Conservation (phyloP, 352 stramenopile genomes). For the Phytophthora vignae region DNA sequence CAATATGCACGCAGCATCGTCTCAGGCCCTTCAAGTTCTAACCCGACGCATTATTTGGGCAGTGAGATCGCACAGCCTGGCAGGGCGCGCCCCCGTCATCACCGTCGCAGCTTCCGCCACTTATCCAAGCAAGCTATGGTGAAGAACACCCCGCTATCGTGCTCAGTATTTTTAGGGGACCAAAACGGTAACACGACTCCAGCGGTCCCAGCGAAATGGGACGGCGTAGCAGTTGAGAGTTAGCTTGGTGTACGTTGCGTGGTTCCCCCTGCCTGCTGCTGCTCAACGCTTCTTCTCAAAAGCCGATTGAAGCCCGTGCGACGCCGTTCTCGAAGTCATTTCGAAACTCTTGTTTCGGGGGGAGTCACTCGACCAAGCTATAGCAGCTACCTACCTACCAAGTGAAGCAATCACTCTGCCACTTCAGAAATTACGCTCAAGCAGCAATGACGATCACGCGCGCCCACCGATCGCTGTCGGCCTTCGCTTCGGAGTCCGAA, state of each 20-base stretch:
- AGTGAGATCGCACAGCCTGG: constrained; percentile 28
- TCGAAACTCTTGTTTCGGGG: constrained; percentile 35
- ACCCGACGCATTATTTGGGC: constrained; percentile 14
- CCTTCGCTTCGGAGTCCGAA: constrained; percentile 28
- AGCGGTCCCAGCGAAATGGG: constrained; percentile 40
- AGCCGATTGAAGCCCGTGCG: constrained; percentile 8
- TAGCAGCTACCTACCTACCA: constrained; percentile 16
- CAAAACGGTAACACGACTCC: constrained; percentile 35
- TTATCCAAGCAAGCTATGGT: constrained; percentile 19
- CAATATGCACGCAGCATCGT: constrained; percentile 11
- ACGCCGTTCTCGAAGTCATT: constrained; percentile 27
- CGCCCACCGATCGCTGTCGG: constrained; percentile 16
- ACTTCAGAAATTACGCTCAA: neutral
- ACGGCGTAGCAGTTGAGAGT: constrained; percentile 24
- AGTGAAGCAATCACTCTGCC: neutral
- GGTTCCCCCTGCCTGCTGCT: neutral
- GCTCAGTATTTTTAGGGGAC: constrained; percentile 37
- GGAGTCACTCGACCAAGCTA: constrained; percentile 13
- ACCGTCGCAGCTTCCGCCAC: constrained; percentile 21
- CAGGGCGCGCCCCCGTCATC: constrained; percentile 9
- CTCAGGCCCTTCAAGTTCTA: constrained; percentile 17
- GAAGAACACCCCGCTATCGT: constrained; percentile 14
- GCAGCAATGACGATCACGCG: constrained; percentile 7
- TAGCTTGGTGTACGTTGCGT: constrained; percentile 29
- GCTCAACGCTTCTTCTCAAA: constrained; percentile 16